Base-by-base conservation (phyloP, 495 filamentous ascomycete species). In the Opeltia flavorubescens region DNA sequence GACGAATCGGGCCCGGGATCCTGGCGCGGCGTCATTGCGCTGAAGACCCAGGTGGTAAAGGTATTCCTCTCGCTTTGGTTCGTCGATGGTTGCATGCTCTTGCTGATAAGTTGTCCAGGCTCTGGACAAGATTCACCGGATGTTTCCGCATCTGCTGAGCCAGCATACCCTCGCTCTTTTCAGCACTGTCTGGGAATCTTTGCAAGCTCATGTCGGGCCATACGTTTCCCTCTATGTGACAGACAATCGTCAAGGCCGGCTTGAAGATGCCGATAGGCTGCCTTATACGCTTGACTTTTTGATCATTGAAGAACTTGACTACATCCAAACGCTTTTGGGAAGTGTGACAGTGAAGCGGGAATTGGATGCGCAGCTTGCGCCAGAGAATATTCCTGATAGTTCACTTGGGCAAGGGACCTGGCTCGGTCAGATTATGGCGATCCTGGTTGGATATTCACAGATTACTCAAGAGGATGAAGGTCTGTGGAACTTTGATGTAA, bases 241-340 rank as follows among this genome's bases (percentile, higher is more conserved):
- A 76, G 86, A 48, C 83, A 93, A 46, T 76, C 21, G 81, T 28
- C 87, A 98, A 64, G 81, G 86, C 35, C 77, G 89, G 17, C 61
- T 96, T 41, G 89, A 94, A 57, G 89, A 98, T 62, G 75, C 80
- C 9, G 91, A 98, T 60, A 77, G 82, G 21, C 70, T 98, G n/a
- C 87, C 93, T 0, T 94, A 89, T 62, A 89, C 87, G 0, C 70
- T 98, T n/a, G 91, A 98, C 61, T 86, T 93, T 54, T 72, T 96
- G 33, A 76, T 96, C 6, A 60, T 95, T 27, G 91, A 98, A 59
- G 86, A 95, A 51, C 69, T 98, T 9, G 91, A 98, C 61, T 84
- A 96, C 51, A 78, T 96, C 50, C 88, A 93, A 56, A 77, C 83
- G 34, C 82, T 89, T 52, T 64, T 96, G 44, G 79, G 84, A 44